Base-by-base conservation (phyloP, 306 rosid genomes). In the Cucumis cinereus region DNA sequence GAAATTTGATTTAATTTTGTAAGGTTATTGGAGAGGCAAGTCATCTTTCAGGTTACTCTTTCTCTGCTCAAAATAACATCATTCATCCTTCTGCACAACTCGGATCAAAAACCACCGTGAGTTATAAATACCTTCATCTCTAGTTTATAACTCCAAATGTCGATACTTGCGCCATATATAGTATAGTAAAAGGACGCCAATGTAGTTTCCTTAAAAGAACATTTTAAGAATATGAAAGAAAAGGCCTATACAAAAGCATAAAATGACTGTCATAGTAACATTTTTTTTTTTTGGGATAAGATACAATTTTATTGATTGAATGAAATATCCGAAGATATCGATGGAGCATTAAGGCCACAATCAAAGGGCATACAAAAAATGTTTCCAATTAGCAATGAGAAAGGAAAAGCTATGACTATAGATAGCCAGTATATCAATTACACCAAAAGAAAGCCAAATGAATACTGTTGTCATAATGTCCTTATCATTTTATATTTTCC, bases 81-180 rank as follows among this genome's bases (percentile, higher is more conserved):
- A 90, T 89, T 67, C 87, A 92, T 81, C 96, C 93, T 63, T 81
- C 97, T 66, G 93, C 97, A 38, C 93, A 89, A 83, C 86, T 95
- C 79, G 99, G 99, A 77, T 81, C 90, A 57, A 95, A 95, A 83
- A 89, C 98, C 24, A 95, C 99, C 40, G 99, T 90, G 77, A 90
- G 96, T 13, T 14, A 16, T 15, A n/a, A 53, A 71, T 20, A 72
- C 35, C 26, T 23, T 73, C 12, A n/a, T 3, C 36, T 63, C 22
- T 19, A 36, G 40, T n/a, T 14, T 33, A 15, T 22, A 19, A 43
- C 54, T 38, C n/a, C 20, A 19, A 53, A 36, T 73, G 30, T 36
- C 35, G 57, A 59, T 60, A 33, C 70, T 33, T 47, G 59, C 55
- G 8, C 35, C 43, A 59, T 59, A 17, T 63, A 47, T 26, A 1